Evolutionary conservation across 1,284 basidiomycete species (phyloP).

Genomic region (Golubevia pallescens): DNA sequence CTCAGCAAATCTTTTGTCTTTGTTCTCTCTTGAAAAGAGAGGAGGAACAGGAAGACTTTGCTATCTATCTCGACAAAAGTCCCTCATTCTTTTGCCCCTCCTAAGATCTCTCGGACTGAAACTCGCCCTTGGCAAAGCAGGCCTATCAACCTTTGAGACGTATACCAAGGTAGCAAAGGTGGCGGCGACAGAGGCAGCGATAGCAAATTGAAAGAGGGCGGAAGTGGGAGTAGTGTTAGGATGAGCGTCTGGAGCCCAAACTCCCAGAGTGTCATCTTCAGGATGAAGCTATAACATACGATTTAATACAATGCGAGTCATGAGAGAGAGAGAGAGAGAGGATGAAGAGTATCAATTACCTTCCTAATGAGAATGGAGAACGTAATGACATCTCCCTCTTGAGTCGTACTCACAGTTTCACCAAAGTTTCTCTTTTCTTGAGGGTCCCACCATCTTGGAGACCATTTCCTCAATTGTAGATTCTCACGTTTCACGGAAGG

Average conservation of each 20-base stretch:
- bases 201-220: slow-evolving; percentile 46
- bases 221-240: slow-evolving; percentile 27
- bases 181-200: slow-evolving; percentile 33
- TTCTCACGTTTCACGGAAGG: slow-evolving; percentile 44
- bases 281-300: slow-evolving; percentile 39
- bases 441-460: slow-evolving; percentile 57
- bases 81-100: too few species aligned
- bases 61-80: too few species aligned
- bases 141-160: slow-evolving; percentile 35
- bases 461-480: slow-evolving; percentile 47
- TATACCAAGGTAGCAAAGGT: slow-evolving; percentile 45
- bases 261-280: slow-evolving; percentile 58
- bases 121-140: slow-evolving; percentile 45
- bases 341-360: not conserved
- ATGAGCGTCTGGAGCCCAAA: slow-evolving; percentile 62
- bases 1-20: too few species aligned
- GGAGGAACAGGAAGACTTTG: too few species aligned
- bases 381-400: not conserved
- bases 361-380: too few species aligned
- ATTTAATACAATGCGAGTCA: not conserved
- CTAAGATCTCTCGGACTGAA: too few species aligned
- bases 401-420: slow-evolving; percentile 40
- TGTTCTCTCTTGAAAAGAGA: too few species aligned
- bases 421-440: slow-evolving; percentile 63
- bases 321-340: slow-evolving; percentile 6